Evolutionary conservation across 2,329 filamentous ascomycete genomes (phyloP).

Genomic region (Xylariaceae sp.): DNA sequence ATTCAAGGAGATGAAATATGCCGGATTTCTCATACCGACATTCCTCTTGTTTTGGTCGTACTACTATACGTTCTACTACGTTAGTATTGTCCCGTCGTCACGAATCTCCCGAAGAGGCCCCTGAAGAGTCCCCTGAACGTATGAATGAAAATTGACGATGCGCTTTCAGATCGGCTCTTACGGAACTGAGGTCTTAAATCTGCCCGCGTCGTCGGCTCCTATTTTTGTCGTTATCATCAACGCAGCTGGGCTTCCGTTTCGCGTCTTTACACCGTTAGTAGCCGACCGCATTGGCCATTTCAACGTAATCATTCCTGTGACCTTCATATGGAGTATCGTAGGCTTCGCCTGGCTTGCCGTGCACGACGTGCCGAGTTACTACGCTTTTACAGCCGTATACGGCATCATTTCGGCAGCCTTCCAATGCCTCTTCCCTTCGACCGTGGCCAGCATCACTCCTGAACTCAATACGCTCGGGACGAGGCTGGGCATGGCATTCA

Average conservation of each 20-base stretch:
- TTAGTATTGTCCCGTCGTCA: conserved; percentile 15
- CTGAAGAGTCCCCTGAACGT: no score
- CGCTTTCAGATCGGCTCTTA: conserved; percentile 31
- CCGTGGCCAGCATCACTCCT: conserved; percentile 36
- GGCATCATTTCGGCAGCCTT: conserved; percentile 33
- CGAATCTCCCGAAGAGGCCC: background rate
- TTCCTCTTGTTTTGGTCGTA: conserved; percentile 38
- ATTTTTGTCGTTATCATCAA: conserved; percentile 38
- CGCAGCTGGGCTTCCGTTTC: conserved; percentile 35
- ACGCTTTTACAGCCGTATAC: conserved; percentile 34
- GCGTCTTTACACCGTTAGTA: conserved; percentile 34
- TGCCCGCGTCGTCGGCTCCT: conserved; percentile 33
- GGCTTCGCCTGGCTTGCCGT: conserved; percentile 37
- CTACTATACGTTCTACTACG: conserved; percentile 42
- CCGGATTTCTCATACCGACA: conserved; percentile 33
- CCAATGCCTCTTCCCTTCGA: conserved; percentile 38
- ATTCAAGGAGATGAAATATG: conserved; percentile 31
- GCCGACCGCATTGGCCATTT: conserved; percentile 35
- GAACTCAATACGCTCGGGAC: conserved; percentile 36
- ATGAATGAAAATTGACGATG: background rate
- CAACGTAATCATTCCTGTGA: conserved; percentile 32
- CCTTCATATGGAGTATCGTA: conserved; percentile 28
- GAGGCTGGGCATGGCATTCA: conserved; percentile 39
- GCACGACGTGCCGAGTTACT: conserved; percentile 30
- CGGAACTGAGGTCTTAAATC: conserved; percentile 30